phyloP scores from a whole-genome alignment of 345 rosid genomes.

The Eucalyptus sp. region DNA sequence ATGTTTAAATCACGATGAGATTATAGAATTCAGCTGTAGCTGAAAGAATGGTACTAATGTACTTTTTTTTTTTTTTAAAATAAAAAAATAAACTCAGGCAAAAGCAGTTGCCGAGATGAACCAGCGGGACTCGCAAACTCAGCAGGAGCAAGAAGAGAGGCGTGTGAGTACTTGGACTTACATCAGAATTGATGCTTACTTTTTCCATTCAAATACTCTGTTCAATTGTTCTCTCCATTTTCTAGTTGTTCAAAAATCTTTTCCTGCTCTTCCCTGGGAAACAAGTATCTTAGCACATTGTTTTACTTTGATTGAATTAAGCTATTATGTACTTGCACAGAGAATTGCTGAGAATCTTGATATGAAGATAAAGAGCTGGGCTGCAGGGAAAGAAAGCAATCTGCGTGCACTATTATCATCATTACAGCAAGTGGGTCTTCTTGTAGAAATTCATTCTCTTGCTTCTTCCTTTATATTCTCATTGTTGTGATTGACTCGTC shows the following conservation, averaged over 20 bases:
- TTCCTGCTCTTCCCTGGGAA: not conserved
- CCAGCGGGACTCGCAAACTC: conserved; percentile 68
- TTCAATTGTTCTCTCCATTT: not conserved
- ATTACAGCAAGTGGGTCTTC: conserved; percentile 55
- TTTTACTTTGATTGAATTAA: not conserved
- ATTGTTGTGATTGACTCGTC: not conserved
- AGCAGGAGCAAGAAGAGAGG: conserved; percentile 83
- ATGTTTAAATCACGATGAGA: not conserved
- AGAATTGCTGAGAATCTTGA: conserved; percentile 72
- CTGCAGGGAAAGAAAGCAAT: conserved; percentile 85
- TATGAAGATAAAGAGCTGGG: conserved; percentile 69
- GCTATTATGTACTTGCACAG: conserved; percentile 27
- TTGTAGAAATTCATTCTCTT: not conserved
- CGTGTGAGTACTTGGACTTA: conserved; percentile 42
- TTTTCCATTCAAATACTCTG: not conserved
- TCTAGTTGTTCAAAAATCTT: not conserved
- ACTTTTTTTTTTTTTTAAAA: not conserved
- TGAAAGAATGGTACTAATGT: not conserved
- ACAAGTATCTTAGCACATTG: not conserved
- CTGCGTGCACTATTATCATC: conserved; percentile 86
- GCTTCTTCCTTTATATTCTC: not conserved
- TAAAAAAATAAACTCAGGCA: conserved; percentile 26
- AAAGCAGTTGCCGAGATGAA: conserved; percentile 89
- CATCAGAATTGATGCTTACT: not conserved
- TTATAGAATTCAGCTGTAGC: not conserved